A percentile compares a stretch with the other conserved stretches of the same genome.
Evolutionary conservation across 257 asterid genomes (phyloP).

Genomic region (Sherardia arvensis): DNA sequence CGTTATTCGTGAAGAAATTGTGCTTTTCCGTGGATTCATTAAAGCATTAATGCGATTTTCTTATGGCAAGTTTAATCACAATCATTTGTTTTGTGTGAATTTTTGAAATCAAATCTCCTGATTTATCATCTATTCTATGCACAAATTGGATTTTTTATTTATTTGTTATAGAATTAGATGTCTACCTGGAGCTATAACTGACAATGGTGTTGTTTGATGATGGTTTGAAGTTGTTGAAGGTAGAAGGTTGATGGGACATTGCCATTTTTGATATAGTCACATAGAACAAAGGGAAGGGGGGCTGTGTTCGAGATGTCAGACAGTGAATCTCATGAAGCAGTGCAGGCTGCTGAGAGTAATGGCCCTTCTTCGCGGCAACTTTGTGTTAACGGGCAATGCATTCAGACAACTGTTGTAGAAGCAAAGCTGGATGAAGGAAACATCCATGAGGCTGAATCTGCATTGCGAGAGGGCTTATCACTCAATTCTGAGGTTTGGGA

Average conservation of each 20-base stretch:
- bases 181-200: background rate
- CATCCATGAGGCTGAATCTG: slow-evolving; percentile 96
- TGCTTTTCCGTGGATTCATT: background rate
- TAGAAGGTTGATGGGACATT: slow-evolving; percentile 13
- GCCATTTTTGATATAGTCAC: slow-evolving; percentile 24
- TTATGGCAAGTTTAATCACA: background rate
- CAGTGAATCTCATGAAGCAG: slow-evolving; percentile 38
- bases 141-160: background rate
- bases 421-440: slow-evolving; percentile 95
- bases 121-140: background rate
- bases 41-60: background rate
- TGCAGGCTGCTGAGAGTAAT: slow-evolving; percentile 22
- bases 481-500: slow-evolving; percentile 85
- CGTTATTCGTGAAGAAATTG: background rate
- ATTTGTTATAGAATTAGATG: background rate
- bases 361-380: slow-evolving; percentile 57
- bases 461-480: slow-evolving; percentile 80
- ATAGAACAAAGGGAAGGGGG: slow-evolving; percentile 23
- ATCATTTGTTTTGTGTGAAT: background rate
- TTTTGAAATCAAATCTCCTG: background rate
- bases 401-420: slow-evolving; percentile 59
- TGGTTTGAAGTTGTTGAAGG: background rate
- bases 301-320: slow-evolving; percentile 50
- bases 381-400: slow-evolving; percentile 71
- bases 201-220: slow-evolving; percentile 2